Percentiles rank a stretch among this genome's conserved stretches.
Conservation (phyloP, 768 basidiomycete genomes). For the Lactarius hatsudake region DNA sequence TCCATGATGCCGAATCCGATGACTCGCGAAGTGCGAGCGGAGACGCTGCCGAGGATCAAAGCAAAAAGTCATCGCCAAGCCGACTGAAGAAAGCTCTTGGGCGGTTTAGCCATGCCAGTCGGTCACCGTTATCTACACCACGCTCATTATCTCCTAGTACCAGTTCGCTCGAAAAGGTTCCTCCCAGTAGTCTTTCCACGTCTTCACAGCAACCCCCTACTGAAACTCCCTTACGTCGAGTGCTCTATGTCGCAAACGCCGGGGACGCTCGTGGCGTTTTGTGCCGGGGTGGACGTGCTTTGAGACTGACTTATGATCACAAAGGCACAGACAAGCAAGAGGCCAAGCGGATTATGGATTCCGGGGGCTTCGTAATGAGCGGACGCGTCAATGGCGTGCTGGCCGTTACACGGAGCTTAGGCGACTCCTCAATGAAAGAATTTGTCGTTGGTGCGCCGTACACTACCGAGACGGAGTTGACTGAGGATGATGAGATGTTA, state of each 20-base stretch:
- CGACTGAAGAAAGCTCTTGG: slow-evolving; percentile 20
- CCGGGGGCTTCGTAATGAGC: slow-evolving; percentile 98
- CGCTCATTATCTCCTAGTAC: slow-evolving; percentile 25
- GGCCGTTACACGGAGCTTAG: slow-evolving; percentile 92
- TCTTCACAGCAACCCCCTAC: slow-evolving; percentile 26
- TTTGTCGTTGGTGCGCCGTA: slow-evolving; percentile 98
- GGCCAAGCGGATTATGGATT: slow-evolving; percentile 95
- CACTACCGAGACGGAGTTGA: slow-evolving; percentile 94
- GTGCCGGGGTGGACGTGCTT: slow-evolving; percentile 84
- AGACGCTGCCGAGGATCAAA: slow-evolving; percentile 16
- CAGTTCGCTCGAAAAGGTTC: slow-evolving; percentile 10
- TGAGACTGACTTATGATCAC: slow-evolving; percentile 96
- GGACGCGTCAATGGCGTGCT: slow-evolving; percentile 97
- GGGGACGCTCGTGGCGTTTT: slow-evolving; percentile 96
- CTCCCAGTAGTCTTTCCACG: slow-evolving; percentile 25
- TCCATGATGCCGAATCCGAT: slow-evolving; percentile 1
- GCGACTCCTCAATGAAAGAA: slow-evolving; percentile 99
- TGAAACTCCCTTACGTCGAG: slow-evolving; percentile 51
- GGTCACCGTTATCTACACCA: slow-evolving; percentile 20
- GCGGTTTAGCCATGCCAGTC: slow-evolving; percentile 25
- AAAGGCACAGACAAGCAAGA: slow-evolving; percentile 97
- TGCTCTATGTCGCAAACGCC: slow-evolving; percentile 94
- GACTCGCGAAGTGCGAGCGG: slow-evolving; percentile 14
- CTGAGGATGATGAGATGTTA: slow-evolving; percentile 89
- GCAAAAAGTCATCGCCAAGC: slow-evolving; percentile 19